Evolutionary conservation across 202 grass and related monocot species (phyloP).

Genomic region (Cymbopogon flexuosus): DNA sequence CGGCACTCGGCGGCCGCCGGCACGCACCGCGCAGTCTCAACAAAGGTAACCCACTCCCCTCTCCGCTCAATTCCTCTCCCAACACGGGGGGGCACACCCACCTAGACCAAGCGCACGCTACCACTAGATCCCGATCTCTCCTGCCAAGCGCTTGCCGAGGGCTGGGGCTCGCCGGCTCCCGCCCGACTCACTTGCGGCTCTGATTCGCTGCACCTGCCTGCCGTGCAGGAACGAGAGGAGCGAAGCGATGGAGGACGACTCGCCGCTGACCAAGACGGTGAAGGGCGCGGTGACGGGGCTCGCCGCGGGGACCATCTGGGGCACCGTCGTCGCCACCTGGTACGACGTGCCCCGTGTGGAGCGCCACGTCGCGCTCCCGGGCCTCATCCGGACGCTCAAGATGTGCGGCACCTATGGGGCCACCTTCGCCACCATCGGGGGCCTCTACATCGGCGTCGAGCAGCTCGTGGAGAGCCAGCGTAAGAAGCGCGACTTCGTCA

Average conservation of each 20-base stretch:
- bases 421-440: constrained; percentile 81
- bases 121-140: constrained; percentile 38
- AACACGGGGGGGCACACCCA: background rate
- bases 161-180: background rate
- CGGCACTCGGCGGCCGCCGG: constrained; percentile 28
- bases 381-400: constrained; percentile 83
- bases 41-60: constrained; percentile 11
- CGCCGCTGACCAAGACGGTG: constrained; percentile 50
- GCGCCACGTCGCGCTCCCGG: constrained; percentile 88
- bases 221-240: constrained; percentile 8
- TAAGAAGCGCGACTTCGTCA: constrained; percentile 78
- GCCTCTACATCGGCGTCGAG: constrained; percentile 83
- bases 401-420: constrained; percentile 91
- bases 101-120: constrained; percentile 1
- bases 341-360: constrained; percentile 95
- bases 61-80: background rate
- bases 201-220: background rate
- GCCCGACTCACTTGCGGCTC: background rate
- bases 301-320: constrained; percentile 69
- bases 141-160: background rate
- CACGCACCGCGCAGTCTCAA: background rate
- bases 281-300: constrained; percentile 71
- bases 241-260: constrained; percentile 58
- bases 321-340: constrained; percentile 88
- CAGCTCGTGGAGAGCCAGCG: constrained; percentile 83